These are phyloP conservation scores for Zygosaccharomyces pseudorouxii DNA, from an alignment of 805 yeast species.

Conservation along the genomic window DNA sequence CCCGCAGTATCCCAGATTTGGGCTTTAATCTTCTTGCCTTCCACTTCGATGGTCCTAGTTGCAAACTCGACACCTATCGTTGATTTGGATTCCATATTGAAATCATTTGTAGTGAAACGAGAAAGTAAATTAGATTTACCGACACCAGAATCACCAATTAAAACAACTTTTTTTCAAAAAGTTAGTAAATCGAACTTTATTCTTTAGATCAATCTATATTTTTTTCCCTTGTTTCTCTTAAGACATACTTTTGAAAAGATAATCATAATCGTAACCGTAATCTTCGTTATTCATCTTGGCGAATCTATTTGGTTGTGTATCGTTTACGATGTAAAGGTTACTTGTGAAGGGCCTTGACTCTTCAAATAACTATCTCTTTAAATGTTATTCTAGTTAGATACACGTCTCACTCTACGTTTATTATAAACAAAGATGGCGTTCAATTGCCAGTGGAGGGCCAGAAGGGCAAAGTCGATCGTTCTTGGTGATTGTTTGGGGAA, in stretches of 20 bases:
- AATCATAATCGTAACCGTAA: slow-evolving; percentile 79
- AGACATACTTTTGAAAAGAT: slow-evolving; percentile 67
- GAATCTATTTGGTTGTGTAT: no score
- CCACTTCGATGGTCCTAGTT: slow-evolving; percentile 86
- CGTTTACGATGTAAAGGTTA: neutral
- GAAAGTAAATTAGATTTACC: slow-evolving; percentile 93
- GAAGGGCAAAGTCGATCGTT: neutral
- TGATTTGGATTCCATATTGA: slow-evolving; percentile 87
- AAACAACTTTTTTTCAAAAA: slow-evolving; percentile 50
- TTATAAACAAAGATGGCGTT: slow-evolving; percentile 1
- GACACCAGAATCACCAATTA: slow-evolving; percentile 96
- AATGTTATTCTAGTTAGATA: neutral
- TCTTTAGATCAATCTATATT: neutral
- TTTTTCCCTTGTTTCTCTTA: neutral
- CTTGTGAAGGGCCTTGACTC: neutral
- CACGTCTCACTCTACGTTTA: neutral
- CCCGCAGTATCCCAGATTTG: slow-evolving; percentile 99
- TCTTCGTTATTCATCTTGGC: slow-evolving; percentile 47
- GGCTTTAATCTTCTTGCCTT: slow-evolving; percentile 78
- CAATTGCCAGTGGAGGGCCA: neutral
- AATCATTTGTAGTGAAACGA: slow-evolving; percentile 92
- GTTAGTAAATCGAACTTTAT: slow-evolving; percentile 7
- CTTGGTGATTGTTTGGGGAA: neutral
- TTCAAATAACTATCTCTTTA: neutral
- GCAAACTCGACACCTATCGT: slow-evolving; percentile 99